phyloP scores from a whole-genome alignment of 345 rosid genomes.

The Zanthoxylum bungeanum region DNA sequence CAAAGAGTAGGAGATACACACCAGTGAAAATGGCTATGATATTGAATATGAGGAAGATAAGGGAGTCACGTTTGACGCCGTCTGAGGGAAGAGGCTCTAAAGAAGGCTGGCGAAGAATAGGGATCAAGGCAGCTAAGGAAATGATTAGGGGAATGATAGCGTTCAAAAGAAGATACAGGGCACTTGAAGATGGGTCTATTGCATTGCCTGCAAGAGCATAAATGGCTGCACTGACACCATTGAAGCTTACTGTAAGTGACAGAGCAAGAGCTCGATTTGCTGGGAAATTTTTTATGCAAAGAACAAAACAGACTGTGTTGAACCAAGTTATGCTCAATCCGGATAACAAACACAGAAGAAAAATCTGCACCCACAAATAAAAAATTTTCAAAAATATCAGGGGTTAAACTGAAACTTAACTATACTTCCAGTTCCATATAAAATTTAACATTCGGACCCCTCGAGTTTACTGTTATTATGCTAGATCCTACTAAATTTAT shows the following conservation, averaged over 20 bases:
- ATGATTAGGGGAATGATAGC: constrained; percentile 62
- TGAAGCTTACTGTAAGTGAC: constrained; percentile 89
- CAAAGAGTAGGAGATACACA: constrained; percentile 68
- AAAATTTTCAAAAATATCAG: neutral
- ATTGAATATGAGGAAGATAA: constrained; percentile 70
- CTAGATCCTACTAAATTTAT: too few relatives aligned
- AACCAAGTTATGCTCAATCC: constrained; percentile 97
- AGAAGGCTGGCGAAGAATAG: constrained; percentile 83
- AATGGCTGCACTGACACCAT: constrained; percentile 89
- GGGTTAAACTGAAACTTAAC: neutral
- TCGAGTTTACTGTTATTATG: neutral
- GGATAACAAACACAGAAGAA: constrained; percentile 72
- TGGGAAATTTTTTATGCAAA: constrained; percentile 85
- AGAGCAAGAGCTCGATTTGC: constrained; percentile 72
- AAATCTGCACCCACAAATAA: constrained; percentile 67
- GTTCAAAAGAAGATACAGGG: constrained; percentile 72
- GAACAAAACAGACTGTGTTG: constrained; percentile 93
- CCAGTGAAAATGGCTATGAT: constrained; percentile 70
- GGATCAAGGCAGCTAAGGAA: constrained; percentile 58
- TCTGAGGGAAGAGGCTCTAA: constrained; percentile 71
- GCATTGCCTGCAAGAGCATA: constrained; percentile 78
- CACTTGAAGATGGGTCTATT: constrained; percentile 46
- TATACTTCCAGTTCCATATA: neutral
- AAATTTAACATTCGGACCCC: neutral
- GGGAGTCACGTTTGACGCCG: constrained; percentile 64